Percentiles rank a stretch among this genome's conserved stretches.
These are phyloP conservation scores for Penicillium maclennaniae DNA, from an alignment of 495 filamentous ascomycete genomes.

Conservation along the genomic window DNA sequence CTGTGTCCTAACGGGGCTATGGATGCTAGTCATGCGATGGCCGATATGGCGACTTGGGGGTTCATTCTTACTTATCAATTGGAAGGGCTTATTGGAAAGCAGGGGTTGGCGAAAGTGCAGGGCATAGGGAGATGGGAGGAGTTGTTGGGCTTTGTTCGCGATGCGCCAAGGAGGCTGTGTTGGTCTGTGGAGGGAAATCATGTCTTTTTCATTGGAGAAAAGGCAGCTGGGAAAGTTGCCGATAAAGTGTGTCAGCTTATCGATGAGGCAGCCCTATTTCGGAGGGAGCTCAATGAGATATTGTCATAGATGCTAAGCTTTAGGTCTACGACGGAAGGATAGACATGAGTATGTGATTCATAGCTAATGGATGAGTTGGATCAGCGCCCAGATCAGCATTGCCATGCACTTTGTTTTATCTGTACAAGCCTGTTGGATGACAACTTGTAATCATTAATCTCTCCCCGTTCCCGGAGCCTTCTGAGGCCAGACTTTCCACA, in stretches of 20 bases:
- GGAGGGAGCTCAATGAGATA: background rate
- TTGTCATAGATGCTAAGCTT: background rate
- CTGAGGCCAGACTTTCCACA: background rate
- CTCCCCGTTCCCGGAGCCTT: background rate
- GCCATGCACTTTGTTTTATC: constrained; percentile 9
- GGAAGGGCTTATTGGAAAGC: constrained; percentile 10
- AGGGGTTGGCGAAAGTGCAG: background rate
- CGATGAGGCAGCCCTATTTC: background rate
- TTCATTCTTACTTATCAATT: constrained; percentile 18
- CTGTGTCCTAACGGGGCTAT: constrained; percentile 9
- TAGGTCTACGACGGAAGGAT: background rate
- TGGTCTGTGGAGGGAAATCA: constrained; percentile 17
- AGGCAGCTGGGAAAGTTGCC: constrained; percentile 15
- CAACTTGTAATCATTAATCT: constrained; percentile 4
- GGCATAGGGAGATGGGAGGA: constrained; percentile 6
- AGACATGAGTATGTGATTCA: constrained; percentile 5
- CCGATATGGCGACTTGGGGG: constrained; percentile 17
- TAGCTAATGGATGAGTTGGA: constrained; percentile 8
- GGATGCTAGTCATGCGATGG: constrained; percentile 17
- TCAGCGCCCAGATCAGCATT: background rate
- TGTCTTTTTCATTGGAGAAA: constrained; percentile 26
- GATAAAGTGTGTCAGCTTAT: background rate
- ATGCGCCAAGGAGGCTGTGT: constrained; percentile 15
- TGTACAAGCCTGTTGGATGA: constrained; percentile 16
- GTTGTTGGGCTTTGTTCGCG: constrained; percentile 16